Conservation (phyloP, 495 filamentous ascomycete genomes). For the Penicillium odoratum region DNA sequence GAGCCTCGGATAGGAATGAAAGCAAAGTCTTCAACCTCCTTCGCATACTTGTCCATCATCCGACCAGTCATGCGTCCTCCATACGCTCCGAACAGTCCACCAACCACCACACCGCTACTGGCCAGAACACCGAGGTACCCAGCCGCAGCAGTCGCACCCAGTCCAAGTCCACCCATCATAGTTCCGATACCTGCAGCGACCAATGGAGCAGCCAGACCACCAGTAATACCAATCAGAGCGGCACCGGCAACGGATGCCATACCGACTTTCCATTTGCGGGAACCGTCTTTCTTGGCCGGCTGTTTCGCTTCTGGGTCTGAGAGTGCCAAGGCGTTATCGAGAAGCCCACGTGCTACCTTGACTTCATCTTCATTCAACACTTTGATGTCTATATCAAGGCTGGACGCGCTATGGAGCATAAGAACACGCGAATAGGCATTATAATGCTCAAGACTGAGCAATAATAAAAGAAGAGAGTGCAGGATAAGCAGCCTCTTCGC, state of each 20-base stretch:
- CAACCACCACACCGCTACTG: conserved; percentile 73
- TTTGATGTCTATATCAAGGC: conserved; percentile 62
- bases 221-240: conserved; percentile 77
- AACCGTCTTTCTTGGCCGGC: conserved; percentile 63
- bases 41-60: conserved; percentile 85
- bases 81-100: conserved; percentile 85
- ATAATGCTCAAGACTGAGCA: conserved; percentile 83
- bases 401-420: conserved; percentile 67
- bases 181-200: conserved; percentile 80
- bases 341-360: conserved; percentile 69
- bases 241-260: conserved; percentile 78
- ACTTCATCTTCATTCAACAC: conserved; percentile 70
- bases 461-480: conserved; percentile 65
- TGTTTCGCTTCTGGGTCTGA: conserved; percentile 64
- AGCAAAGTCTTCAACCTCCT: conserved; percentile 85
- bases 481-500: conserved; percentile 49
- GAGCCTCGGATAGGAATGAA: conserved; percentile 70
- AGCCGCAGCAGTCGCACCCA: conserved; percentile 77
- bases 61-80: conserved; percentile 80
- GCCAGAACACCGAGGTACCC: conserved; percentile 77
- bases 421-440: conserved; percentile 72
- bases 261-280: conserved; percentile 78
- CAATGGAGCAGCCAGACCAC: conserved; percentile 77
- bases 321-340: conserved; percentile 71
- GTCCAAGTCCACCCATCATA: conserved; percentile 76